Percentiles rank a stretch among this genome's conserved stretches.
These are phyloP conservation scores for Picochlorum sp. DNA, from an alignment of 139 green algal genomes.

Conservation along the genomic window DNA sequence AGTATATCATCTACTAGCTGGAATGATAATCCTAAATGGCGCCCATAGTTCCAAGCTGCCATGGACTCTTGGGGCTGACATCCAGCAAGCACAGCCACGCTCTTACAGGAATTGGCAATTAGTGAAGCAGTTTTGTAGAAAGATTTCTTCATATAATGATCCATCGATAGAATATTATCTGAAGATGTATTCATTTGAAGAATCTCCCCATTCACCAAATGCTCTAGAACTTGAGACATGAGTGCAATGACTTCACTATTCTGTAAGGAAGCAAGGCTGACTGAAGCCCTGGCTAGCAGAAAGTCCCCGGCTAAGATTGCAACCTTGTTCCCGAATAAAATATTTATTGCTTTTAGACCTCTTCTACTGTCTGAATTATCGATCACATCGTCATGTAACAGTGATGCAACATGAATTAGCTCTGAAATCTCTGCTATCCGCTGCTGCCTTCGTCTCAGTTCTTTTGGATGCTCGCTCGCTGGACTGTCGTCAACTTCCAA, in stretches of 20 bases:
- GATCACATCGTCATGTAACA: constrained; percentile 97
- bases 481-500: constrained; percentile 48
- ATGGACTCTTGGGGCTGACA: constrained; percentile 25
- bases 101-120: constrained; percentile 80
- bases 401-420: constrained; percentile 88
- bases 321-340: constrained; percentile 71
- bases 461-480: constrained; percentile 33
- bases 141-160: constrained; percentile 86
- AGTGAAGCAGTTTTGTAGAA: constrained; percentile 95
- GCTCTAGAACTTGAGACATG: constrained; percentile 83
- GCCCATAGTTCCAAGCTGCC: constrained; percentile 36
- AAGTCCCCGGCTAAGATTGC: constrained; percentile 98
- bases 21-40: constrained; percentile 90
- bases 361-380: constrained; percentile 77
- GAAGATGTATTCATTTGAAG: constrained; percentile 84
- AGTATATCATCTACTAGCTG: constrained; percentile 95
- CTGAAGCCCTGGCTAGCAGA: constrained; percentile 83
- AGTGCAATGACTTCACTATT: constrained; percentile 81
- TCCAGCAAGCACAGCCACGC: constrained; percentile 67
- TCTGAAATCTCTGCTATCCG: constrained; percentile 94
- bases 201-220: constrained; percentile 94
- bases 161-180: constrained; percentile 58
- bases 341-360: constrained; percentile 76
- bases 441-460: constrained; percentile 74
- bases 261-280: constrained; percentile 77